These are phyloP conservation scores for Pseudonitzschia delicatissima DNA, from an alignment of 108 stramenopile species.

Conservation along the genomic window DNA sequence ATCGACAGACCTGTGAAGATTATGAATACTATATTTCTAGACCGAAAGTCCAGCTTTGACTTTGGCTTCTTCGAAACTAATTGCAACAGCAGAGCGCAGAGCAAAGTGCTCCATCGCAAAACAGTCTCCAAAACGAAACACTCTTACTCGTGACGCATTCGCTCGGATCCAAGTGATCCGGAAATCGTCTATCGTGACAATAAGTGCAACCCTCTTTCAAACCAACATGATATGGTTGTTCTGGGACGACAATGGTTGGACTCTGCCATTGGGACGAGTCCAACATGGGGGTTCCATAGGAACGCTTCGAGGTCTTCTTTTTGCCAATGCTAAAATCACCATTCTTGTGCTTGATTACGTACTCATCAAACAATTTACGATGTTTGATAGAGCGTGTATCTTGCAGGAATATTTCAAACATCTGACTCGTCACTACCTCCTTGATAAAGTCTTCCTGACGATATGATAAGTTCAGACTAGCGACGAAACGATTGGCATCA, in stretches of 20 bases:
- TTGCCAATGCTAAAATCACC: neutral
- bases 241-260: neutral
- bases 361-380: conserved; percentile 84
- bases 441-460: conserved; percentile 23
- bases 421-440: conserved; percentile 43
- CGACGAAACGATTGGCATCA: neutral
- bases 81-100: neutral
- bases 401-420: conserved; percentile 71
- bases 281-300: neutral
- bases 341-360: conserved; percentile 29
- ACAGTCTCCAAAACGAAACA: conserved; percentile 3
- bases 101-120: neutral
- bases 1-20: neutral
- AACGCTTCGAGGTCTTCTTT: neutral
- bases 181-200: conserved; percentile 8
- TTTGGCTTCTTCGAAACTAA: neutral
- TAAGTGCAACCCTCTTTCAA: neutral
- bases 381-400: conserved; percentile 14
- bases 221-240: neutral
- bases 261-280: neutral
- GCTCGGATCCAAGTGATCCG: neutral
- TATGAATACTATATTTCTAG: neutral
- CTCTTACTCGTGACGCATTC: conserved; percentile 6
- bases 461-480: neutral
- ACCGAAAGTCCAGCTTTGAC: neutral